Base-by-base conservation (phyloP, 2,329 filamentous ascomycete genomes). In the Ascochyta clinopodiicola region DNA sequence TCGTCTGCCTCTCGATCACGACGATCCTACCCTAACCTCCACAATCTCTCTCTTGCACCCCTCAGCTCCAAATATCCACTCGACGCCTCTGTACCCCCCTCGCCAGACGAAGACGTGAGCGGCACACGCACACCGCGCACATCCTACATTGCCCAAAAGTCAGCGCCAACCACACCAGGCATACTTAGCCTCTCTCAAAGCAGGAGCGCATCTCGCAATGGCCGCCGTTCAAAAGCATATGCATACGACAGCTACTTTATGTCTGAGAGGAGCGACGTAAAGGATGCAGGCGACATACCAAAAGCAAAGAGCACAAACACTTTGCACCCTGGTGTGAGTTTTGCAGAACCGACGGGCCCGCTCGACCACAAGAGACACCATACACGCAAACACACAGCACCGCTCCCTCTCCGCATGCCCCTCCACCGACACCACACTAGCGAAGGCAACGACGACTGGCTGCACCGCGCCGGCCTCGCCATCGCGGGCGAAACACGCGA, bases 41-140 rank as follows among this genome's bases (percentile, higher is more conserved):
- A 82, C 63, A 81, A 85, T 65, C 79, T 87, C 57, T 86, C 85
- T 38, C 79, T 87, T n/a, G 83, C 84, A 63, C 85, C 85, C 35
- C 78, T 88, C 51, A 83, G 81, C 50, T 78, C 80, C 44, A 79
- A 78, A 69, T 84, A 83, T 64, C 81, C 80, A 19, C 79, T 82
- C 64, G 81, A 83, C 53, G 73, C 72, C 31, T 71, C 69, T 15
- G 49, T 56, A 61, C 77, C 61, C 64, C 75, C 70, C 44, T 69
- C 73, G 7, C 72, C 72, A 27, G 62, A 68, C 40, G 68, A 68
- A 9, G 44, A 51, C 44, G n/a, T 39, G 6, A 45, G 37, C 12
- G 49, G 65, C 58, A 47, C 64, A 51, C 66, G 64, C 35, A 74
- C 69, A 7, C 71, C 73, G 25, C 69, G 61, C 47, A 73, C 73